These are phyloP conservation scores for Benincasa hispida DNA, from an alignment of 306 rosid species.

Conservation along the genomic window DNA sequence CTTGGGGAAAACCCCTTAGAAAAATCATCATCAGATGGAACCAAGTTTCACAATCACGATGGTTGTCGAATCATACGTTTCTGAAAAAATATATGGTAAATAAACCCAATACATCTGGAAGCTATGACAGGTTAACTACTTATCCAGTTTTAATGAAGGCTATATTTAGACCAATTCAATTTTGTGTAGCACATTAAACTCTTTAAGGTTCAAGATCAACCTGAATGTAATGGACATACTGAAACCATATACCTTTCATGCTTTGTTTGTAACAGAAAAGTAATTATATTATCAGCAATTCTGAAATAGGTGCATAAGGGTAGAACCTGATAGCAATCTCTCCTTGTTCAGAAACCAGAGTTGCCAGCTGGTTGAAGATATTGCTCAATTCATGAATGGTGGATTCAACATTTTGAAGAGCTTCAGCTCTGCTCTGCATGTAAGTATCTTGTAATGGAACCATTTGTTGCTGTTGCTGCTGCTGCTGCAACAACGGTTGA, in stretches of 20 bases:
- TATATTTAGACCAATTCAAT: neutral
- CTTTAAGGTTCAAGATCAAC: neutral
- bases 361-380: constrained; percentile 90
- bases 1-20: neutral
- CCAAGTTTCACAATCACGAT: neutral
- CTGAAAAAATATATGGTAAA: neutral
- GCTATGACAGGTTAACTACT: neutral
- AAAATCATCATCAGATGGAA: neutral
- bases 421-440: constrained; percentile 99
- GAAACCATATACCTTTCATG: neutral
- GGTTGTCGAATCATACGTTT: neutral
- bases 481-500: constrained; percentile 62
- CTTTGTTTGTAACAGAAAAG: neutral
- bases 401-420: constrained; percentile 94
- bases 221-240: neutral
- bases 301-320: constrained; percentile 1
- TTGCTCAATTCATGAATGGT: constrained; percentile 90
- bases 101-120: neutral
- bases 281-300: neutral
- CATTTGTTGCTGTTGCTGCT: constrained; percentile 63
- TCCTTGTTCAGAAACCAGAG: constrained; percentile 95
- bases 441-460: constrained; percentile 85
- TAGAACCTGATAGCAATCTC: constrained; percentile 87
- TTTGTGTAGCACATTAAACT: neutral
- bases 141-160: constrained; percentile 1